Conservation (phyloP, 495 filamentous ascomycete species). For the Hypomontagnella submonticulosa region DNA sequence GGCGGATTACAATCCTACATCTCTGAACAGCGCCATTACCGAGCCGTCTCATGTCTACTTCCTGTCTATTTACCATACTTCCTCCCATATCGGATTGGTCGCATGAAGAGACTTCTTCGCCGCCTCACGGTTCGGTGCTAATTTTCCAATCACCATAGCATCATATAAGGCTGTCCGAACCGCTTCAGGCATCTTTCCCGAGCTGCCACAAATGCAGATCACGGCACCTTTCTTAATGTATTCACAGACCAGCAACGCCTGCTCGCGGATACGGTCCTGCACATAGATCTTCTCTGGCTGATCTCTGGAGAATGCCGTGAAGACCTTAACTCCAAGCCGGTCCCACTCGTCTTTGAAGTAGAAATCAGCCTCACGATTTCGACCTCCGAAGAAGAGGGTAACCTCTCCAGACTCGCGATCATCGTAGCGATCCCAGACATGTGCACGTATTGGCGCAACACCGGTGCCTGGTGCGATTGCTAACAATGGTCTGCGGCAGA, state of each 20-base stretch:
- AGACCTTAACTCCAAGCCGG: constrained; percentile 58
- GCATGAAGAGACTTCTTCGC: constrained; percentile 48
- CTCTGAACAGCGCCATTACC: not conserved
- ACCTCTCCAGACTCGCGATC: constrained; percentile 44
- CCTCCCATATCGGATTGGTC: constrained; percentile 55
- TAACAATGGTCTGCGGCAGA: constrained; percentile 65
- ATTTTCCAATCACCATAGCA: constrained; percentile 59
- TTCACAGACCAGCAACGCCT: constrained; percentile 66
- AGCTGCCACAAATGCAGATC: constrained; percentile 82
- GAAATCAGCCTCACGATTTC: constrained; percentile 77
- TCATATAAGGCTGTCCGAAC: constrained; percentile 84
- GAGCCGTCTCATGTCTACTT: not conserved
- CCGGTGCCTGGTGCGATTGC: constrained; percentile 92
- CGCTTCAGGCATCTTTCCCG: constrained; percentile 87
- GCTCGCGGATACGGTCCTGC: constrained; percentile 79
- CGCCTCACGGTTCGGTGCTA: constrained; percentile 41
- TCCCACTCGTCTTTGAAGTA: constrained; percentile 84
- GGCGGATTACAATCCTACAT: not conserved
- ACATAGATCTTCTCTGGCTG: constrained; percentile 82
- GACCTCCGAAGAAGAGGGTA: constrained; percentile 81
- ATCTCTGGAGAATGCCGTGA: constrained; percentile 84
- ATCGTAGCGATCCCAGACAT: constrained; percentile 73
- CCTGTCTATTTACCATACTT: constrained; percentile 63
- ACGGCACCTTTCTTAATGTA: constrained; percentile 57
- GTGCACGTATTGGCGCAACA: constrained; percentile 84